Base-by-base conservation (phyloP, 225 moss, liverwort and hornwort genomes). In the Rhytidiadelphus loreus region DNA sequence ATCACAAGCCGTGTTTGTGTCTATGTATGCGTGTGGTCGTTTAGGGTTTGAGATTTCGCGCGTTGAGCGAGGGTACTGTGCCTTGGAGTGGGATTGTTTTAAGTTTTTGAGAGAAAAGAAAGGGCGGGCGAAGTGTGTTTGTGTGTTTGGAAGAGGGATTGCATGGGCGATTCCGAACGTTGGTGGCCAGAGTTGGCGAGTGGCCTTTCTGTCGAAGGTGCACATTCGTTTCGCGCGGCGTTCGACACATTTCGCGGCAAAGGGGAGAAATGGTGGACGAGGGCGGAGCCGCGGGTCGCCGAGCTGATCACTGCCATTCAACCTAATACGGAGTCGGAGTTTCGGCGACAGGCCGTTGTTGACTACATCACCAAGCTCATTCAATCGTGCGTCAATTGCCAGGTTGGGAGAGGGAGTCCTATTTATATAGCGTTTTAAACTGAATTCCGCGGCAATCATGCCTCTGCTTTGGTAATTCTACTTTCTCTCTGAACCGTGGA, bases 121-220 rank as follows among this genome's bases (percentile, higher is more conserved):
- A 61, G 53, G 57, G 72, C 44, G 24, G 17, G 59, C 11, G 59
- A 44, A 55, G 43, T 20, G 41, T 28, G 43, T 66, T 32, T 21
- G 53, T 53, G 83, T 55, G 68, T 56, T 57, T 56, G 57, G 93
- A 85, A 89, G 92, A 83, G 76, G 81, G 93, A 86, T 93, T 94
- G 93, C 71, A 97, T 97, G 96, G 97, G 94, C 95, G 96, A 95
- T 93, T 88, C 92, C 88, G 92, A 90, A 92, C 91, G 69, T 82
- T 71, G 93, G 77, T 55, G 77, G 92, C 92, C 93, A 81, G 90
- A 92, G 93, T 78, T 55, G 78, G 92, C 92, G 83, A 90, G 92
- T 87, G 93, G 95, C 94, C 92, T 96, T 50, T 44, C 89, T 61
- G 69, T 69, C 53, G 89, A 92, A 61, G 92, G 94, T 85, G 66